Evolutionary conservation across 106 monocot species (phyloP), one percentile per base, ranked within the genome.

Genomic region (Cymbidium sinense): DNA sequence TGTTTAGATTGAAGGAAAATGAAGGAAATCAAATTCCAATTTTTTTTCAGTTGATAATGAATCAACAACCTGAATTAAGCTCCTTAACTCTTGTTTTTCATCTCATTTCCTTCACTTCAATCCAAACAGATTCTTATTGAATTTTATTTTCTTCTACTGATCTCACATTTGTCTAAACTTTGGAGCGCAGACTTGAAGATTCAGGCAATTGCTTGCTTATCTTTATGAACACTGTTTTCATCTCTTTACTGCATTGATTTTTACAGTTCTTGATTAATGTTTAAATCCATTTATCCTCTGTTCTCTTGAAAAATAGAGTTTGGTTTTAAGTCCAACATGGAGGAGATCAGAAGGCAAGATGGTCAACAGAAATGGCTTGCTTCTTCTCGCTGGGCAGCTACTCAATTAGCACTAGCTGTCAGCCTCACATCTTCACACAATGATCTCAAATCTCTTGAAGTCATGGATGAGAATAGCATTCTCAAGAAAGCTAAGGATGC

Each of bases 401-500:
- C 99, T 19, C 99, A 93, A 80, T 93, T 85, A 81, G 99, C 99
- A 37, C 92, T 99, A 69, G 87, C 80, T 23, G 80, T 81, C n/a
- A 95, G 85, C 76, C 90, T 99, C 50, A 80, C 85, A 69, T 93
- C 99, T 37, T 93, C 99, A 11, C 90, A 92, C 54, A 91, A 78
- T 79, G 92, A 93, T 74, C 83, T 99, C 35, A 88, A 83, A 76
- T 64, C 70, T 37, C 73, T 95, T 21, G 89, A 95, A 70, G 81
- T 86, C 44, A 76, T 78, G 30, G 92, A 92, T 34, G 92, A 91
- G 65, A 76, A 83, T 58, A 91, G 79, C 85, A 95, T 99, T 67
- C 74, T 99, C 44, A 84, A 79, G 80, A 92, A 79, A 86, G 93
- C 99, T 74, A 92, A 91, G 80, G 99, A 99, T 79, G 99, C 99